phyloP scores from a whole-genome alignment of 1,284 basidiomycete species.

The Heimioporus retisporus region DNA sequence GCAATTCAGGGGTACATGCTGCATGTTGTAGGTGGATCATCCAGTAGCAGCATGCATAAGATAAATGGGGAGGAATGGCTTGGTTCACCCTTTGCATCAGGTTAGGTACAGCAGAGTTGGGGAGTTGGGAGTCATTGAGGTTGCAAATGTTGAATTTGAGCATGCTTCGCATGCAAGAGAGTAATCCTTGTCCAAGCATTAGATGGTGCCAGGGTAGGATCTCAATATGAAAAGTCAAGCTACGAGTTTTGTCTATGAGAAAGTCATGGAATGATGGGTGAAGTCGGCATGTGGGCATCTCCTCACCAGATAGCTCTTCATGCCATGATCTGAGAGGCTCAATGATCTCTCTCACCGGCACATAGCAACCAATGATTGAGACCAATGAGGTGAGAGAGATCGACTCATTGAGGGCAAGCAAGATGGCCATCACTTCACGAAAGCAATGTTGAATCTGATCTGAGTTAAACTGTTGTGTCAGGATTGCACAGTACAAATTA shows the following conservation, averaged over 20 bases:
- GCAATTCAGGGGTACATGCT: no score
- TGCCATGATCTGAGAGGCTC: not conserved
- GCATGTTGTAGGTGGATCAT: no score
- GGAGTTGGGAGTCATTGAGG: no score
- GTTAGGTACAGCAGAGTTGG: no score
- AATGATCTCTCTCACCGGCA: not conserved
- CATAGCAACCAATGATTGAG: not conserved
- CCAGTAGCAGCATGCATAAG: not conserved
- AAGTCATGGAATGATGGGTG: not conserved
- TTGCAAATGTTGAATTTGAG: not conserved
- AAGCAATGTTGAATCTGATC: not conserved
- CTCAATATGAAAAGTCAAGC: not conserved
- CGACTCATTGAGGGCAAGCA: not conserved
- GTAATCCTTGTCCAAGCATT: not conserved
- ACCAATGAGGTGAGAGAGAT: not conserved
- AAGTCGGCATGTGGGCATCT: not conserved
- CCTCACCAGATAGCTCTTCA: not conserved
- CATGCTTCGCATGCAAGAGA: not conserved
- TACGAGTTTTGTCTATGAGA: not conserved
- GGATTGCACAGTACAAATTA: not conserved
- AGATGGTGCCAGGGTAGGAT: not conserved
- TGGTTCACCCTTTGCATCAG: no score
- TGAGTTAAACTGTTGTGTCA: not conserved
- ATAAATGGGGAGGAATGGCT: no score
- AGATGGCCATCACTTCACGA: not conserved